phyloP scores from a whole-genome alignment of 345 rosid species.

The Microcos paniculata region DNA sequence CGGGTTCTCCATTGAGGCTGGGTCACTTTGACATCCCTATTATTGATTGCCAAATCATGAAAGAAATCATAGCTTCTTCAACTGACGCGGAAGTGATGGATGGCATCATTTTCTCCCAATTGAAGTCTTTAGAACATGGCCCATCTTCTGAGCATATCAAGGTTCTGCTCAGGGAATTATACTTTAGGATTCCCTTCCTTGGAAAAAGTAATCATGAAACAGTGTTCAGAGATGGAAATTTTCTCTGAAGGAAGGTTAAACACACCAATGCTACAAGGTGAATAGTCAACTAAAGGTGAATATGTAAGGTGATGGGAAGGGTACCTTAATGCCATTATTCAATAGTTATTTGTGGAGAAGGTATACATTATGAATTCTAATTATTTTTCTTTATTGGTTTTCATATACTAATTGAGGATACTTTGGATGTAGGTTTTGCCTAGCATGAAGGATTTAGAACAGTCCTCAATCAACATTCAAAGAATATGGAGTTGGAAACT shows the following conservation, averaged over 20 bases:
- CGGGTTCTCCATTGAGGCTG: too few species aligned
- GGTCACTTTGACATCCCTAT: too few species aligned
- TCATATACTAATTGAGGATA: too few species aligned
- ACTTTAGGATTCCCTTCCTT: conserved; percentile 8
- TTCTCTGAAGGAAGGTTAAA: conserved; percentile 7
- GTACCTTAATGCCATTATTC: neutral
- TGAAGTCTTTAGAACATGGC: conserved; percentile 12
- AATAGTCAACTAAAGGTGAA: neutral
- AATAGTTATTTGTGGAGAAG: neutral
- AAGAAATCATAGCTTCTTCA: conserved; percentile 13
- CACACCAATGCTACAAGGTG: neutral
- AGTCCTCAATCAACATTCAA: too few species aligned
- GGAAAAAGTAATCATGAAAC: neutral
- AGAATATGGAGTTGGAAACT: neutral
- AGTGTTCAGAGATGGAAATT: conserved; percentile 9
- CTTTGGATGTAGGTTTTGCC: neutral
- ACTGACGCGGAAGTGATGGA: neutral
- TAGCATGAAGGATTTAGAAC: too few species aligned
- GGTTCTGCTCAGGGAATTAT: neutral
- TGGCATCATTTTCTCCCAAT: conserved; percentile 8
- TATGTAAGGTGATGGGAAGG: neutral
- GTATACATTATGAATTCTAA: too few species aligned
- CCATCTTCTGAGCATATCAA: neutral
- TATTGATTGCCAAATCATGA: conserved; percentile 13
- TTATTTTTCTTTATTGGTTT: neutral